These are phyloP conservation scores for Colletotrichum sp. DNA, from an alignment of 2,329 filamentous ascomycete species.

Conservation along the genomic window DNA sequence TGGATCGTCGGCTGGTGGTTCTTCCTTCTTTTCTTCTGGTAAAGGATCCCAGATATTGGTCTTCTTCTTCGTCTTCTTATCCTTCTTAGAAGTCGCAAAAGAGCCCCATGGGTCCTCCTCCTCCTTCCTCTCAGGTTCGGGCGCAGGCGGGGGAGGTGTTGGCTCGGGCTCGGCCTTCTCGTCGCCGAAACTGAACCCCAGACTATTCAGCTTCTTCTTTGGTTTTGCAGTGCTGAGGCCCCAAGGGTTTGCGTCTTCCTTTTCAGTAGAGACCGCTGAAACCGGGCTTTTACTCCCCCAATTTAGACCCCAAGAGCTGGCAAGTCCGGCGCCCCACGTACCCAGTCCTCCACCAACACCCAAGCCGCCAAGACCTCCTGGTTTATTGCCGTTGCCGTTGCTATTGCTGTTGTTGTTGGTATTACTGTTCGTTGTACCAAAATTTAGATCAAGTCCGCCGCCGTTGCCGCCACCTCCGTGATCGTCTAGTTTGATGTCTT, in stretches of 20 bases:
- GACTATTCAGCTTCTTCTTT: conserved; percentile 52
- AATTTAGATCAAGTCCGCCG: conserved; percentile 62
- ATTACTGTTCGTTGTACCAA: conserved; percentile 50
- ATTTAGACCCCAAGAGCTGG: conserved; percentile 47
- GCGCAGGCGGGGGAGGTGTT: background rate
- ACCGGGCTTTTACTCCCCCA: conserved; percentile 36
- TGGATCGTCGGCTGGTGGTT: conserved; percentile 21
- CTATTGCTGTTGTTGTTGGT: conserved; percentile 26
- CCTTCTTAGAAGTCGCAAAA: conserved; percentile 42
- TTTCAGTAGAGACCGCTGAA: conserved; percentile 39
- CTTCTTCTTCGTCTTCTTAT: conserved; percentile 48
- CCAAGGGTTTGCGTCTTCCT: conserved; percentile 56
- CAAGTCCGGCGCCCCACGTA: conserved; percentile 56
- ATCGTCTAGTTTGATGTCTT: conserved; percentile 73
- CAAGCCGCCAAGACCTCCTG: background rate
- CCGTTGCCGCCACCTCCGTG: conserved; percentile 30
- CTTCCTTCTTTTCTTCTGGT: conserved; percentile 35
- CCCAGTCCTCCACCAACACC: conserved; percentile 45
- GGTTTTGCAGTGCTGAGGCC: conserved; percentile 49
- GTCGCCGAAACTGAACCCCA: conserved; percentile 55
- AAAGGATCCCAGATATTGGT: conserved; percentile 39
- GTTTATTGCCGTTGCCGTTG: background rate
- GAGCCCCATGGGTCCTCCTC: conserved; percentile 39
- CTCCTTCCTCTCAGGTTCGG: conserved; percentile 34
- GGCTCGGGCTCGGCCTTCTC: conserved; percentile 27